These are phyloP conservation scores for Eucalyptus viminalis DNA, from an alignment of 345 rosid genomes.

Conservation along the genomic window DNA sequence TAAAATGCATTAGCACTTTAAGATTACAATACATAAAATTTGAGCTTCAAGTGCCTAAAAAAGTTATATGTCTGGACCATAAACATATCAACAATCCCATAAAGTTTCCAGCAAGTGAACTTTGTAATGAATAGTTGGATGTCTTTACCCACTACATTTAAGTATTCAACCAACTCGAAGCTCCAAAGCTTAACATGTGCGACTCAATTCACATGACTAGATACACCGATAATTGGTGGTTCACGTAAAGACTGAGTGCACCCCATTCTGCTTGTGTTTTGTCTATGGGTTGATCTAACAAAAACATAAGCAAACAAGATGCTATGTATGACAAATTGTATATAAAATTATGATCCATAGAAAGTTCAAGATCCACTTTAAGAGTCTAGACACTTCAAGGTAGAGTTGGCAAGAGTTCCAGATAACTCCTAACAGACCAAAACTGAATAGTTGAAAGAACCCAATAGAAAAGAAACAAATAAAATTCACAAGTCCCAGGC, in stretches of 20 bases:
- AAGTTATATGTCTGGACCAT: too few species aligned
- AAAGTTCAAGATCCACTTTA: background rate
- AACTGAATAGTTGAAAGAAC: background rate
- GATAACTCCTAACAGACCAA: background rate
- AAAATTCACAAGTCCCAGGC: background rate
- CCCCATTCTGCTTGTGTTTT: too few species aligned
- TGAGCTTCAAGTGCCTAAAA: too few species aligned
- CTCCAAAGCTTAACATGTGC: background rate
- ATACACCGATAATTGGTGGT: too few species aligned
- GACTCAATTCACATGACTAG: too few species aligned
- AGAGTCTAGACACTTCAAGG: background rate
- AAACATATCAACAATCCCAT: background rate
- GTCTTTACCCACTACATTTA: background rate
- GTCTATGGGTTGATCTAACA: too few species aligned
- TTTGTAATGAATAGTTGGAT: background rate
- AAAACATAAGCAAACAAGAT: too few species aligned
- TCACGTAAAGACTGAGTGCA: too few species aligned
- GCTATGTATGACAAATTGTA: too few species aligned
- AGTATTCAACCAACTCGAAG: background rate
- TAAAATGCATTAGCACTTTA: too few species aligned
- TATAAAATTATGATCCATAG: background rate
- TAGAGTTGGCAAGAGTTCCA: background rate
- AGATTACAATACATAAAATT: too few species aligned
- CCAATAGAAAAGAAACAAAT: background rate
- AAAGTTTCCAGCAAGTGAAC: background rate